Evolutionary conservation across 2,329 filamentous ascomycete genomes (phyloP), one percentile per base, ranked within the genome.

Genomic region (Paramyrothecium sp.): DNA sequence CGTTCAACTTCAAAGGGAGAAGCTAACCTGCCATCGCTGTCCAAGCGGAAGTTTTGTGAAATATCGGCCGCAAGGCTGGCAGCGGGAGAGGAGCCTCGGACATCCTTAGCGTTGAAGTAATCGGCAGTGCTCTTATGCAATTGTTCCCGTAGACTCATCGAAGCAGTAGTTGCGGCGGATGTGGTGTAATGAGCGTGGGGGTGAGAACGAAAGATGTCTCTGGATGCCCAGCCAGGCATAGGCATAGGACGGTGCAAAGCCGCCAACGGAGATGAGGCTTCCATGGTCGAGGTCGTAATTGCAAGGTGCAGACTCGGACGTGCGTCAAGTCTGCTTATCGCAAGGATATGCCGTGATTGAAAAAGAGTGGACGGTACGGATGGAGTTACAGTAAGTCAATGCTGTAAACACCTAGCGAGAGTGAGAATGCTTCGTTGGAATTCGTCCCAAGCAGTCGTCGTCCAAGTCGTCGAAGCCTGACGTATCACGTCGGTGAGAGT

Each of bases 21-120:
- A 59, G 78, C 83, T 65, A 81, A 97, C 94, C 93, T 97, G 70
- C 89, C 73, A 56, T 86, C 81, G 60, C 77, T 92, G 75, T 97
- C 93, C 72, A 98, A 90, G 71, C 94, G 90, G 73, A 98, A 96
- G 79, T 98, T 99, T 72, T 97, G 92, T 58, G 93, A 97, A 67
- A 98, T 83, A 76, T 99, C 95, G 60, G 92, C 93, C 47, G 93
- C 94, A 65, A 99, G 80, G 69, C 91, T 96, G 54, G 92, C 88
- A 38, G 92, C 93, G 7, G 95, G 95, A 56, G 95, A 99, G 20
- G 93, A 96, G 52, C 92, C 91, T 64, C 87, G 86, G 67, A 91
- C 80, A 54, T 89, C 84, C 71, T 91, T 92, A 67, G 90, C 75
- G 67, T 83, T 88, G 78, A 98, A 96, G 78, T 95, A 97, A 74